Conservation (phyloP, 23 red algal species). For the Gracilaria domingensis region DNA sequence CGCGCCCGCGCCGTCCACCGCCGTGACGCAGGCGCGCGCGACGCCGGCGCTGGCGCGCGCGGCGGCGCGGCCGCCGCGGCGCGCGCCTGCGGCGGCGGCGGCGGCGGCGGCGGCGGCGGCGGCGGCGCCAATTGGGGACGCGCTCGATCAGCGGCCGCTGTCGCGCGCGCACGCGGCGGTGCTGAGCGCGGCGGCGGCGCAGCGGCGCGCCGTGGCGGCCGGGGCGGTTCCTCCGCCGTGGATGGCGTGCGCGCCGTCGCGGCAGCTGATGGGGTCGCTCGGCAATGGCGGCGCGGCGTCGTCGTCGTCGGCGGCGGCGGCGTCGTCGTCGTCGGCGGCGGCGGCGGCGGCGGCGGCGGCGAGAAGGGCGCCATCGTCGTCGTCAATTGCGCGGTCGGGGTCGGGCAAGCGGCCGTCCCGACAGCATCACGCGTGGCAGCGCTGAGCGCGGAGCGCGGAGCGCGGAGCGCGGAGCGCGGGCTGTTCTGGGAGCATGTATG, state of each 20-base stretch:
- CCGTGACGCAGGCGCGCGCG: not conserved
- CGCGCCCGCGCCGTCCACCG: not conserved
- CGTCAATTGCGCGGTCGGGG: not conserved
- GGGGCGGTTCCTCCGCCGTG: not conserved
- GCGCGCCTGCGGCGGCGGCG: too few relatives aligned
- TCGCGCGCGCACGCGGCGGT: conserved; percentile 7
- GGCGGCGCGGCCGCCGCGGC: not conserved
- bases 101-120: not conserved
- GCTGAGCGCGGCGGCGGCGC: conserved; percentile 1
- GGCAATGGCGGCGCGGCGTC: not conserved
- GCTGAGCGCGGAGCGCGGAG: too few relatives aligned
- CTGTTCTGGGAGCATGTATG: too few relatives aligned
- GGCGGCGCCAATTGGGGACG: not conserved
- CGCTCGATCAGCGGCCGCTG: not conserved
- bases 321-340: not conserved
- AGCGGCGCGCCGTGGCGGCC: not conserved
- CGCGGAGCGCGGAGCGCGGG: too few relatives aligned
- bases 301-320: not conserved
- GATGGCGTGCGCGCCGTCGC: not conserved
- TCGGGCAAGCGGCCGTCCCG: not conserved
- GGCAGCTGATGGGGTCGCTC: not conserved
- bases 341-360: not conserved
- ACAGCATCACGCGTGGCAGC: not conserved
- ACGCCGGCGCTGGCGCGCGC: not conserved
- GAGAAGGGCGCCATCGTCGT: not conserved